phyloP scores from a whole-genome alignment of 139 green algal genomes.

The Yamagishiella unicocca region DNA sequence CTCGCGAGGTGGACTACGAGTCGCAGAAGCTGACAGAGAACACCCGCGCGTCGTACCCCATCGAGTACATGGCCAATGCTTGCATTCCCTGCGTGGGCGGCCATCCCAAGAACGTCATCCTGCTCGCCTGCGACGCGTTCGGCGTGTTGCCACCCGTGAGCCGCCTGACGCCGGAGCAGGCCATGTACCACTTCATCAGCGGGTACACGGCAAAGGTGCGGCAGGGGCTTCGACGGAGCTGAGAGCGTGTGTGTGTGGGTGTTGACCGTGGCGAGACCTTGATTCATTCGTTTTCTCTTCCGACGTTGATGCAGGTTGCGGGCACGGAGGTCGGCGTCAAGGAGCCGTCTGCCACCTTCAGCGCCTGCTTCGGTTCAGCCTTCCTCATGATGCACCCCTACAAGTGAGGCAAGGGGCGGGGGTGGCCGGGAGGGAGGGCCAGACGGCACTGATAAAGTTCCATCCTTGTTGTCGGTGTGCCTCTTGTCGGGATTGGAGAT shows the following conservation, averaged over 20 bases:
- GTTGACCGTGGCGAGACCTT: too few species aligned
- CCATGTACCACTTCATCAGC: conserved; percentile 98
- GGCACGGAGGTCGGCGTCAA: conserved; percentile 95
- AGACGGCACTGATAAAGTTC: background rate
- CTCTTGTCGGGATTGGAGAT: background rate
- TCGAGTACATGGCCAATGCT: conserved; percentile 95
- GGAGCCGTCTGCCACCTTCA: conserved; percentile 95
- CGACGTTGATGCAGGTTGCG: too few species aligned
- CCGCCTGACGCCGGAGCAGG: conserved; percentile 88
- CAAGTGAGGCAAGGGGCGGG: conserved; percentile 7
- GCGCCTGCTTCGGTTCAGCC: conserved; percentile 81
- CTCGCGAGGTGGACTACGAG: conserved; percentile 77
- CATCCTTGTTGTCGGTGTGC: background rate
- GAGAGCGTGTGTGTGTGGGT: too few species aligned
- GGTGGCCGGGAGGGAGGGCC: background rate
- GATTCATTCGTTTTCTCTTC: too few species aligned
- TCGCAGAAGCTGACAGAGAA: conserved; percentile 71
- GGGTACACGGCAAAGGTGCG: conserved; percentile 97
- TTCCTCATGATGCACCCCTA: conserved; percentile 64
- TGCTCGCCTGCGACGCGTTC: conserved; percentile 86
- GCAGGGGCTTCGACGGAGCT: too few species aligned
- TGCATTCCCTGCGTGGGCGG: conserved; percentile 89
- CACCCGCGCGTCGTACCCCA: conserved; percentile 95
- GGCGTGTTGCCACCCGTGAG: conserved; percentile 93
- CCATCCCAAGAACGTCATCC: conserved; percentile 92